Conservation (phyloP, 495 filamentous ascomycete species). For the Podospora pseudopauciseta region DNA sequence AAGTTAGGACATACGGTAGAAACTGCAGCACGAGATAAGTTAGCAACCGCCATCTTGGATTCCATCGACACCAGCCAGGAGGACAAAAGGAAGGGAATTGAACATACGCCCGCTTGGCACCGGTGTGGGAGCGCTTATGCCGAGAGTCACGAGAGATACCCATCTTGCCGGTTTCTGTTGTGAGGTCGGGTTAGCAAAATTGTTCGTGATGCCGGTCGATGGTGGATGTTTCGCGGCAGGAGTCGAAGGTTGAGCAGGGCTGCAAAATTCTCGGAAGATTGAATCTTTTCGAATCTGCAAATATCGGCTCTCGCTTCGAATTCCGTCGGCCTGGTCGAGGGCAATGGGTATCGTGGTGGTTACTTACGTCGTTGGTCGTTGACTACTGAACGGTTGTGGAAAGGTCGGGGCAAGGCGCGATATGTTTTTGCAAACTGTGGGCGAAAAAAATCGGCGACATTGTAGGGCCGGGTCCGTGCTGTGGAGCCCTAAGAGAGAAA, state of each 20-base stretch:
- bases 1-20: slow-evolving; percentile 35
- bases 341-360: slow-evolving; percentile 8
- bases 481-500: slow-evolving; percentile 16
- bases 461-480: slow-evolving; percentile 25
- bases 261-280: slow-evolving; percentile 5
- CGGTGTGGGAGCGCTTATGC: slow-evolving; percentile 97
- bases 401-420: slow-evolving; percentile 16
- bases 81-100: neutral
- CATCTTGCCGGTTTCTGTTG: slow-evolving; percentile 59
- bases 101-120: slow-evolving; percentile 77
- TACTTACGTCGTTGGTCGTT: slow-evolving; percentile 29
- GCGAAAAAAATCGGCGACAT: slow-evolving; percentile 30
- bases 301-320: slow-evolving; percentile 2
- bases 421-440: slow-evolving; percentile 36
- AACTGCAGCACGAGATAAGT: slow-evolving; percentile 27
- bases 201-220: slow-evolving; percentile 12
- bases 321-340: slow-evolving; percentile 1
- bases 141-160: slow-evolving; percentile 99
- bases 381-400: slow-evolving; percentile 23
- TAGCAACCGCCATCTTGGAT: slow-evolving; percentile 18
- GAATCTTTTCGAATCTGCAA: slow-evolving; percentile 3
- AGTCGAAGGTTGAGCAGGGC: slow-evolving; percentile 6
- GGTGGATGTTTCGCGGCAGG: slow-evolving; percentile 11
- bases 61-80: neutral
- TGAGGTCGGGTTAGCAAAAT: slow-evolving; percentile 14